Base-by-base conservation (phyloP, 257 asterid genomes). In the Vinca minor region DNA sequence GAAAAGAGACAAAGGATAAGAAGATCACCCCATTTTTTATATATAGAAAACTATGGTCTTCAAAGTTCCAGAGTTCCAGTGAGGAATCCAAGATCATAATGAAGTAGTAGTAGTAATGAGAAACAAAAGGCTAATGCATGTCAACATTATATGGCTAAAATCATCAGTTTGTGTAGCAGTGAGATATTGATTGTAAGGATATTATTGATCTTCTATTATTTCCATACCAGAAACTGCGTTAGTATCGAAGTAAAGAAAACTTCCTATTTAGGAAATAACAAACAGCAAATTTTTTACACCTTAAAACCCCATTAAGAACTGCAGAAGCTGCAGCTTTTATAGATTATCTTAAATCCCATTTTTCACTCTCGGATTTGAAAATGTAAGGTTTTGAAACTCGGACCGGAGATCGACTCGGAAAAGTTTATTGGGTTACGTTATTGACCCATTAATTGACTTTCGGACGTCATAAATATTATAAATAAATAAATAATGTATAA, bases 181-280 rank as follows among this genome's bases (percentile, higher is more conserved):
- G 63, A n/a, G 67, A 50, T 34, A 34, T 3, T 2, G 38, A 34
- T 61, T 38, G 64, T 52, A 69, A 44, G 68, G 63, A 69, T 17
- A 13, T 28, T 38, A 38, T 38, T 38, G 8, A 3, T 28, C 29
- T 42, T 56, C 35, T 44, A n/a, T 54, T 55, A 46, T 55, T 61
- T 34, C 53, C 50, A 59, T 53, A 47, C 66, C 48, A 67, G 35
- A 34, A 59, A 58, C 71, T 36, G 49, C 71, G 64, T 53, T 4
- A 35, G 74, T 38, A 20, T 48, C 39, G 26, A 38, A 59, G 50
- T 65, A 65, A 71, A 71, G 7, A 63, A 65, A 65, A 63, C 71
- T 58, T 65, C 76, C 56, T 4, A 49, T 41, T 65, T 65, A 34
- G 67, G 76, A 50, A 57, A 64, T 64, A 34, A n/a, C 66, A 36